Base-by-base conservation (phyloP, 2,329 filamentous ascomycete species). In the Fusarium sp. region DNA sequence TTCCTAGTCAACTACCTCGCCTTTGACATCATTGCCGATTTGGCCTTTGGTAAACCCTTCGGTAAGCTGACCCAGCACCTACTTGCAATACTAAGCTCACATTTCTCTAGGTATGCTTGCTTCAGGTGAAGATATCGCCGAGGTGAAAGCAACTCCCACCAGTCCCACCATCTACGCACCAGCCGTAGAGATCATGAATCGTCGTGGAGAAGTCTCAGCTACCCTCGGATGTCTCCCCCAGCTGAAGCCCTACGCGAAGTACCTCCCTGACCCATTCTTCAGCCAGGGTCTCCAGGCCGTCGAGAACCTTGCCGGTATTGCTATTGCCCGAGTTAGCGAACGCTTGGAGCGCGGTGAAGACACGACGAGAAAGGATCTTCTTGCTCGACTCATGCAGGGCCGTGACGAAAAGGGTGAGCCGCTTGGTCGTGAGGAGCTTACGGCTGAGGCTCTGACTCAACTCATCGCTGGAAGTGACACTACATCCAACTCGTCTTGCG, bases 161-260 rank as follows among this genome's bases (percentile, higher is more conserved):
- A 80, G 83, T 3, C 81, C 85, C 3, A 84, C 90, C 7, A 85
- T 86, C 32, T 92, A 89, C 69, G 90, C 90, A 0, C 85, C 89
- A 1, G 93, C 93, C n/a, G 91, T 96, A 55, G 88, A 97, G 76
- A 93, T 96, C 10, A 83, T 97, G 64, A 97, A 97, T 78, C 86
- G 93, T 10, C 85, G 93, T 35, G 93, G 93, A 48, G 93, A 97
- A 73, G 92, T 97, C 25, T 93, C 89, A 3, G 91, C 88, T 8
- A 88, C 92, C 0, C 82, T 97, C 1, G 93, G 93, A 4, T 91
- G 87, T 69, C 79, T 89, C 53, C 92, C 93, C 0, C 77, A 79
- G 59, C 79, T 97, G 36, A 94, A 91, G 75, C 91, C 92, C 0
- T 96, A 87, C 66, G 93, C 92, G 26, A 88, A 86, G 69, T 93